Evolutionary conservation across 768 basidiomycete genomes (phyloP).

Genomic region (Roridomyces roridus): DNA sequence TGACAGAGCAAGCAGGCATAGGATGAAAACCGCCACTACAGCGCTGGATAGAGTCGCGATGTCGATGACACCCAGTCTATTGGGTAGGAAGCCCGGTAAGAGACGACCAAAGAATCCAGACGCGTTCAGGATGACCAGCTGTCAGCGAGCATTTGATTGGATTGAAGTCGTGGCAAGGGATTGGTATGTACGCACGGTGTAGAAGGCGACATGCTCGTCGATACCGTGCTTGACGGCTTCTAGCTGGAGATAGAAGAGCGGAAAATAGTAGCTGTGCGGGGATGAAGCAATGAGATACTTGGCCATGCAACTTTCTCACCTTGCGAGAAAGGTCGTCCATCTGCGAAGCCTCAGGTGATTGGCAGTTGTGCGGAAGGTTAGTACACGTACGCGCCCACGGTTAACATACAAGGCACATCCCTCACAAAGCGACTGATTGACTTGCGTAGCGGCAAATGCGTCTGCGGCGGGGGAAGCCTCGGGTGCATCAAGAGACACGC

Average conservation of each 20-base stretch:
- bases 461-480: constrained; percentile 36
- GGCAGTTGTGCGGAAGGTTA: too few species aligned
- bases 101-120: constrained; percentile 44
- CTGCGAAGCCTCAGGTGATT: background rate
- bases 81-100: constrained; percentile 38
- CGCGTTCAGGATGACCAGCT: constrained; percentile 47
- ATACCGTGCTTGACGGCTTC: constrained; percentile 40
- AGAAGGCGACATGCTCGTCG: constrained; percentile 42
- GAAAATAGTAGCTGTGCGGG: constrained; percentile 36
- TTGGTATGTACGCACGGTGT: constrained; percentile 43
- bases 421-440: constrained; percentile 16
- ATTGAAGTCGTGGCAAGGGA: background rate
- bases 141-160: background rate
- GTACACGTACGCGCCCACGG: constrained; percentile 25
- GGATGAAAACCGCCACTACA: constrained; percentile 31
- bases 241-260: constrained; percentile 49
- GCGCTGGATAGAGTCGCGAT: constrained; percentile 29
- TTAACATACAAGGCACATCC: constrained; percentile 29
- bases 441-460: background rate
- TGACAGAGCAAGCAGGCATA: constrained; percentile 42
- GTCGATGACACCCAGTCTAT: constrained; percentile 34
- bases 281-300: constrained; percentile 13
- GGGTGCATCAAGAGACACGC: constrained; percentile 41
- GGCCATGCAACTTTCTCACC: too few species aligned
- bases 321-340: background rate